Base-by-base conservation (phyloP, 495 filamentous ascomycete species). In the Glonium stellatum region DNA sequence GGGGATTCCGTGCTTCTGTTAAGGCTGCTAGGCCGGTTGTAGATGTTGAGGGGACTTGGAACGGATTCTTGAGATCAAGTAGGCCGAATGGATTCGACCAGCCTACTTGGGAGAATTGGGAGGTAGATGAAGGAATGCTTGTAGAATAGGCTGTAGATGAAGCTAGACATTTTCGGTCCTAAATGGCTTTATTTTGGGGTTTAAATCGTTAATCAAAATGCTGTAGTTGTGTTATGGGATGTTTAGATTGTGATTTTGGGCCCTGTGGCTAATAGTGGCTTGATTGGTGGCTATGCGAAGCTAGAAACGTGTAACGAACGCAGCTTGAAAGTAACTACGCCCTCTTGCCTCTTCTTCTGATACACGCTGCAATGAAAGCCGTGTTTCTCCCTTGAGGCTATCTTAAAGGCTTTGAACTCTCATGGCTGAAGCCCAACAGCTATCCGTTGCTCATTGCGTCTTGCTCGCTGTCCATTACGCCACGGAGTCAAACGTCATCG, bases 381-480 rank as follows among this genome's bases (percentile, higher is more conserved):
- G 18, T 44, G 39, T 18, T 44, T 44, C 1, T 13, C 1, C 13
- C 39, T 11, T 44, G 18, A 44, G 10, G 39, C 39, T 44, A 44
- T 11, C 39, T 11, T 15, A 11, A 44, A 18, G 13, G 39, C 12
- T 15, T 44, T 44, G 13, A 18, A 44, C 39, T 11, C 39, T 44
- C 48, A 51, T 51, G 48, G 48, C 48, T n/a, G 48, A 51, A 51
- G 48, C 48, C 25, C 21, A 27, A 15, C n/a, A 72, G 19, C 79
- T 84, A 27, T 84, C 83, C 10, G 69, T 81, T 19, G 75, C 81
- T n/a, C 82, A 87, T 66, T 79, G 78, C 25, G 73, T 85, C 39
- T 73, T 89, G 51, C 80, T 89, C 47, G 83, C 87, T 23, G 80
- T 80, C 51, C 79, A 84, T 62, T 77, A 82, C 57, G 80, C 84